A percentile compares a stretch with the other conserved stretches of the same genome.
phyloP scores from a whole-genome alignment of 2,329 filamentous ascomycete genomes.

The Aspergillus floridensis region DNA sequence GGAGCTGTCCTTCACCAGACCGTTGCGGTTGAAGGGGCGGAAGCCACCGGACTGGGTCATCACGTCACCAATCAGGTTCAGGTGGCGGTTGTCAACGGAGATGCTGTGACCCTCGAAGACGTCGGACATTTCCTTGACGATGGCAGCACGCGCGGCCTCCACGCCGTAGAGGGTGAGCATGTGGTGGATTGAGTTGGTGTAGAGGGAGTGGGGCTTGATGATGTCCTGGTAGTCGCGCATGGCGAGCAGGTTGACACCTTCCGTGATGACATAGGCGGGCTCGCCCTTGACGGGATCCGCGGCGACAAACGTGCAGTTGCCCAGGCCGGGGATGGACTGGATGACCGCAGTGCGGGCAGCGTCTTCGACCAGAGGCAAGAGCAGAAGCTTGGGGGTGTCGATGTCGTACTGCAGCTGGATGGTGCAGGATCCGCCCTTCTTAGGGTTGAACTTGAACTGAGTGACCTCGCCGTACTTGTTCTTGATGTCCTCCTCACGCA shows the following conservation, averaged over 20 bases:
- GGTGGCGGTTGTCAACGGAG: constrained; percentile 82
- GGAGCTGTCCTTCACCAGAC: constrained; percentile 72
- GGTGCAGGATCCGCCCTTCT: constrained; percentile 69
- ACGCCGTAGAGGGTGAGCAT: constrained; percentile 87
- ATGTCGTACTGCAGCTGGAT: constrained; percentile 81
- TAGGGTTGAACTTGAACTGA: constrained; percentile 76
- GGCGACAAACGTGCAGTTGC: constrained; percentile 67
- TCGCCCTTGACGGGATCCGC: constrained; percentile 53
- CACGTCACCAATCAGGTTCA: constrained; percentile 93
- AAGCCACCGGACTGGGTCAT: constrained; percentile 95
- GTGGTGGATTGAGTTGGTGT: constrained; percentile 88
- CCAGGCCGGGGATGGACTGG: constrained; percentile 78
- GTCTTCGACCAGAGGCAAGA: constrained; percentile 84
- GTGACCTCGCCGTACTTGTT: constrained; percentile 65
- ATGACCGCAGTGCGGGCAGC: constrained; percentile 77
- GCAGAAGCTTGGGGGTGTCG: constrained; percentile 81
- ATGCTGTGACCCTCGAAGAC: constrained; percentile 94
- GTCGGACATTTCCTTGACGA: constrained; percentile 77
- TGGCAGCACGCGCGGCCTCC: constrained; percentile 83
- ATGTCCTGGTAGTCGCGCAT: constrained; percentile 86
- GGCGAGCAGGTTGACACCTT: constrained; percentile 81
- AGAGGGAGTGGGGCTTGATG: constrained; percentile 80
- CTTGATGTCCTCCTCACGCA: constrained; percentile 64
- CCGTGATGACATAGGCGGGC: constrained; percentile 63
- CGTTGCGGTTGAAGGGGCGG: constrained; percentile 88